Percentiles rank a stretch among this genome's conserved stretches.
Evolutionary conservation across 1,139 yeast genomes (phyloP).

Genomic region (Neolecta irregularis): DNA sequence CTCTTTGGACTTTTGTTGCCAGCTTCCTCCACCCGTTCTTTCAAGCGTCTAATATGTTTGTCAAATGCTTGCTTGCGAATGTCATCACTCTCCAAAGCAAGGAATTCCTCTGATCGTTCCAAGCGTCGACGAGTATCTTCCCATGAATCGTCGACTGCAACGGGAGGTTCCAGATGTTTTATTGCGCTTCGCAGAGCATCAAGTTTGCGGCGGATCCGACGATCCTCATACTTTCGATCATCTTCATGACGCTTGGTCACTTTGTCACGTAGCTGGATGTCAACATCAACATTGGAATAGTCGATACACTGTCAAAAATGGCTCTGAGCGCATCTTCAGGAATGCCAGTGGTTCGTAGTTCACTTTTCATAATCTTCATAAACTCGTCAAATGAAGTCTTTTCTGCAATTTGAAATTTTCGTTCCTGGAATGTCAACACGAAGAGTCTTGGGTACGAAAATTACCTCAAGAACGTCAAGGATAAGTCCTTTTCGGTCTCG

Average conservation of each 20-base stretch:
- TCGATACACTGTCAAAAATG: constrained; percentile 13
- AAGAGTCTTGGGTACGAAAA: constrained; percentile 7
- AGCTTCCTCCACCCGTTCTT: constrained; percentile 18
- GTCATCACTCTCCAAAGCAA: constrained; percentile 26
- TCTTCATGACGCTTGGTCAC: constrained; percentile 21
- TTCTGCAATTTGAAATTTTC: constrained; percentile 16
- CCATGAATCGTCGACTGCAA: constrained; percentile 25
- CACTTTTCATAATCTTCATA: constrained; percentile 16
- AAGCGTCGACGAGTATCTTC: constrained; percentile 26
- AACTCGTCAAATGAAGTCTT: constrained; percentile 19
- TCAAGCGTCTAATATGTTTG: constrained; percentile 21
- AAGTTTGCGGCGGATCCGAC: constrained; percentile 25
- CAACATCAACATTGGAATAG: neutral
- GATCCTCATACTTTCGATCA: constrained; percentile 25
- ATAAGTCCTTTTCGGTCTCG: constrained; percentile 47
- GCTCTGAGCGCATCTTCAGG: constrained; percentile 14
- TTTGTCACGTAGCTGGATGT: constrained; percentile 13
- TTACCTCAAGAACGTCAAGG: constrained; percentile 35
- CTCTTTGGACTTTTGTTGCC: constrained; percentile 17
- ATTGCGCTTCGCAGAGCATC: constrained; percentile 27
- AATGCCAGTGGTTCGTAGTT: constrained; percentile 15
- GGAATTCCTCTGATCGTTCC: constrained; percentile 24
- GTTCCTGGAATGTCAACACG: constrained; percentile 3
- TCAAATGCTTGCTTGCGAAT: constrained; percentile 24
- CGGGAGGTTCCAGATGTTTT: constrained; percentile 24